Base-by-base conservation (phyloP, 805 yeast species). In the Hanseniaspora vineae region DNA sequence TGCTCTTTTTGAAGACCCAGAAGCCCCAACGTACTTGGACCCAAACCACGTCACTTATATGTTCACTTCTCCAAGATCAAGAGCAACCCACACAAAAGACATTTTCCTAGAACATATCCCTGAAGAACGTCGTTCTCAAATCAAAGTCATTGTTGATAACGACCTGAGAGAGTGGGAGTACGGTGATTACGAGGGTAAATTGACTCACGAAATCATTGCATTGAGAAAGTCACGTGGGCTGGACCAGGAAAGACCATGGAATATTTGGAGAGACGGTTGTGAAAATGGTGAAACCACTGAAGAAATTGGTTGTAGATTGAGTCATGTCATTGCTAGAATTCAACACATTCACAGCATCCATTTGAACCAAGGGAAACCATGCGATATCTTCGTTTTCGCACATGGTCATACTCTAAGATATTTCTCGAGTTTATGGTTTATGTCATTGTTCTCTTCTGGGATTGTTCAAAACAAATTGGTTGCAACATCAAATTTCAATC, bases 91-190 rank as follows among this genome's bases (percentile, higher is more conserved):
- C 53, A 89, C 97, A 0, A 76, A 78, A 46, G 73, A 81, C 15
- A 67, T 88, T 15, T 48, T 48, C 45, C 63, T 83, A 42, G 76
- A 73, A 49, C 59, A 67, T 3, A 58, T 80, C 42, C 69, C 71
- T 20, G 71, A 66, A 13, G 69, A 67, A 23, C 65, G 69, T 15
- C 70, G 66, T 50, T 52, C 68, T 10, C 52, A 63, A 6, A 71
- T 80, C 44, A 67, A 72, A 9, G 57, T 73, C 42, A 65, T 68
- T 49, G 71, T 72, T 17, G 81, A 79, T 52, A 78, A 84, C 44
- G 88, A 86, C 57, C 65, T 88, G 45, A 75, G 92, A 55, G 97
- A 90, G 66, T 90, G 97, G 97, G 94, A 86, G 54, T 90, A 90
- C 58, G 97, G 97, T 55, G 92, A 85, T 59, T 90, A 90, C 63